These are phyloP conservation scores for Boletus sensibilis DNA, from an alignment of 768 basidiomycete species.

Conservation along the genomic window DNA sequence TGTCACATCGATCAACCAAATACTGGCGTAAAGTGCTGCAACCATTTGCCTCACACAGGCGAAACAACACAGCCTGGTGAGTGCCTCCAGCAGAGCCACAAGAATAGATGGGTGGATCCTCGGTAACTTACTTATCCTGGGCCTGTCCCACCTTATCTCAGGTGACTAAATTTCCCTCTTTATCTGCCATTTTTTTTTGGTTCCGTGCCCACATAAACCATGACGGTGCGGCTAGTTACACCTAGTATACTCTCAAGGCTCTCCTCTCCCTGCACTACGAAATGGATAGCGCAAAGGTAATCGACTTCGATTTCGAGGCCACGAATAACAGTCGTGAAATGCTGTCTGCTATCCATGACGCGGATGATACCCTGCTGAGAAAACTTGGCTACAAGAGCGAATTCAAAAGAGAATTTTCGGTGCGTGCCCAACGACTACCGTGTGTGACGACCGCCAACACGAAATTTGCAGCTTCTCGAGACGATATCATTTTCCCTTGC, in stretches of 20 bases:
- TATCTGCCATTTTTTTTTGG: neutral
- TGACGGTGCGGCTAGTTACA: neutral
- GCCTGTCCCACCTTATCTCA: neutral
- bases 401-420: slow-evolving; percentile 27
- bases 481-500: slow-evolving; percentile 27
- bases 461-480: slow-evolving; percentile 15
- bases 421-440: neutral
- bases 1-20: neutral
- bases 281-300: slow-evolving; percentile 7
- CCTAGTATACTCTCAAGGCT: neutral
- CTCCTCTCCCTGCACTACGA: neutral
- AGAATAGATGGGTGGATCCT: neutral
- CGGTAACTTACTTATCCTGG: neutral
- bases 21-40: neutral
- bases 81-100: neutral
- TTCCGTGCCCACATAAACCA: neutral
- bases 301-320: neutral
- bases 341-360: slow-evolving; percentile 10
- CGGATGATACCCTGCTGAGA: slow-evolving; percentile 17
- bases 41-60: neutral
- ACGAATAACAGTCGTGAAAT: slow-evolving; percentile 1
- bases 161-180: neutral
- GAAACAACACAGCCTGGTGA: neutral
- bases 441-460: neutral
- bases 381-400: slow-evolving; percentile 30